Conservation (phyloP, 306 rosid species). For the Ormosia semicastrata region DNA sequence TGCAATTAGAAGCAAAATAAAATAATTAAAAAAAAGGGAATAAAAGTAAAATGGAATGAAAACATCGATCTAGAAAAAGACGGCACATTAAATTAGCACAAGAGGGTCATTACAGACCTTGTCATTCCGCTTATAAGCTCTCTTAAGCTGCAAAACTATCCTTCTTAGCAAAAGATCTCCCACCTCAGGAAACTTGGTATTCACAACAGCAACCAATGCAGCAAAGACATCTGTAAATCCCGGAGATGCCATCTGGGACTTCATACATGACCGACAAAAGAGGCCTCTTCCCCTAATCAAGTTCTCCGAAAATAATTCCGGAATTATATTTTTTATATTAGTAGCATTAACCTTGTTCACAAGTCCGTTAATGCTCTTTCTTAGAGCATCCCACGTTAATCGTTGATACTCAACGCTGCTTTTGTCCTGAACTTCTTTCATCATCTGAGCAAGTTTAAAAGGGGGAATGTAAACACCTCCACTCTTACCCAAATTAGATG, state of each 20-base stretch:
- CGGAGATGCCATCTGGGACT: conserved; percentile 95
- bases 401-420: conserved; percentile 84
- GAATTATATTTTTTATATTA: conserved; percentile 82
- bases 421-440: conserved; percentile 87
- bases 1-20: neutral
- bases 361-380: conserved; percentile 92
- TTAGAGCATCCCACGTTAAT: conserved; percentile 93
- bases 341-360: conserved; percentile 95
- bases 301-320: conserved; percentile 78
- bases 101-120: conserved; percentile 46
- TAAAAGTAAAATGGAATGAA: neutral
- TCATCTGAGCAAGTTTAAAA: conserved; percentile 91
- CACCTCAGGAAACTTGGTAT: conserved; percentile 90
- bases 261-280: conserved; percentile 93
- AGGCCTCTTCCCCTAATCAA: conserved; percentile 91
- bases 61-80: neutral
- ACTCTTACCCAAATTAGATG: conserved; percentile 65
- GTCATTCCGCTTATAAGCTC: conserved; percentile 94
- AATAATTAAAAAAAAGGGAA: neutral
- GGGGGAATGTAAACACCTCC: conserved; percentile 97
- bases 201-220: conserved; percentile 89
- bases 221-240: conserved; percentile 92
- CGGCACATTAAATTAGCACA: neutral
- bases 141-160: conserved; percentile 86
- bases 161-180: conserved; percentile 89